phyloP scores from a whole-genome alignment of 2,329 filamentous ascomycete species.

The Pseudogymnoascus pannorum region DNA sequence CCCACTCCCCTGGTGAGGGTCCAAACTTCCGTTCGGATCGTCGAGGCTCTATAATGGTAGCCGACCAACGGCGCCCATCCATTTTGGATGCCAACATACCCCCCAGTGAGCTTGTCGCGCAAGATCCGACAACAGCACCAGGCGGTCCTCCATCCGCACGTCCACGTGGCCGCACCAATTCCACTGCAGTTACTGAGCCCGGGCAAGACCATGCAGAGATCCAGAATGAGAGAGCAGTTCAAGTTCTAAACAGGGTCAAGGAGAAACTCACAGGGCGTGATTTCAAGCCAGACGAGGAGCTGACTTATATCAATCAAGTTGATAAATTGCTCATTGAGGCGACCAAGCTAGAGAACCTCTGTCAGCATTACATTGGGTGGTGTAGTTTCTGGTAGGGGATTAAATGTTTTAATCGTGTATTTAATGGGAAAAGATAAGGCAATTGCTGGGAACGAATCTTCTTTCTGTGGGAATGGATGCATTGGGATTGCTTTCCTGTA shows the following conservation, averaged over 20 bases:
- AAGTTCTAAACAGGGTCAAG: conserved; percentile 84
- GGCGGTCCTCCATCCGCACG: conserved; percentile 43
- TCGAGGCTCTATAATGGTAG: conserved; percentile 43
- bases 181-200: conserved; percentile 37
- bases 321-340: conserved; percentile 92
- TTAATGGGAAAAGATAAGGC: neutral
- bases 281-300: conserved; percentile 78
- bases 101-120: conserved; percentile 50
- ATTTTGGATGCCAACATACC: conserved; percentile 59
- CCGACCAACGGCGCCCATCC: conserved; percentile 49
- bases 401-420: neutral
- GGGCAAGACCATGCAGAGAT: conserved; percentile 56
- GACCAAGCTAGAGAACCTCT: conserved; percentile 93
- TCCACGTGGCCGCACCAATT: conserved; percentile 53
- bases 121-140: conserved; percentile 28
- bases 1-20: conserved; percentile 50
- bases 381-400: conserved; percentile 81
- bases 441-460: conserved; percentile 8
- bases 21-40: conserved; percentile 60
- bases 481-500: neutral
- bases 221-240: conserved; percentile 86
- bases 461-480: neutral
- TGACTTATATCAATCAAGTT: conserved; percentile 80
- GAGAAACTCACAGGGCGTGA: conserved; percentile 94
- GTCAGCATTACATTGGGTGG: conserved; percentile 98